Evolutionary conservation across 2,329 filamentous ascomycete species (phyloP), one percentile per base, ranked within the genome.

Genomic region (Fusarium annulatum): DNA sequence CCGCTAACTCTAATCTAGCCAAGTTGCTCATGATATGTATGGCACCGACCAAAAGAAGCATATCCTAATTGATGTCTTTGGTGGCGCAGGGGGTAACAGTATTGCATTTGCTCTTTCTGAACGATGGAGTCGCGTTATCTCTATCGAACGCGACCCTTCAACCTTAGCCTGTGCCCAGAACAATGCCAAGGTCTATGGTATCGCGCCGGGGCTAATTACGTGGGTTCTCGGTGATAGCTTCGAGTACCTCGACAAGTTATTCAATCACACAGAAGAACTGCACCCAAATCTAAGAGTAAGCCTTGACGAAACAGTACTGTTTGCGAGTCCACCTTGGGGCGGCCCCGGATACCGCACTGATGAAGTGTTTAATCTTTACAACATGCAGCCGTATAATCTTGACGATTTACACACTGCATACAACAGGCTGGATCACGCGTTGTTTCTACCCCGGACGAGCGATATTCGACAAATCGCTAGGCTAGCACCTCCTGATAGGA

Each of bases 211-310:
- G 16, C 65, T 90, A 78, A 96, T 99, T 77, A 93, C 91, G 61
- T 99, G 95, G 92, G 88, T 98, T 42, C 86, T 93, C 61, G 95
- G 92, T 8, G 95, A 98, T 83, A 96, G 93, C 80, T 97, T 99
- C 79, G 88, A 93, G 41, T 90, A 91, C 53, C 82, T 97, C 30
- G 82, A 86, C n/a, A 79, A 82, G 34, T 78, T 87, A 11, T 72
- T 82, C 48, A 79, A 83, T 56, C 74, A 76, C 9, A 79, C 85
- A 4, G 77, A 80, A 48, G 70, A 75, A n/a, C 76, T 86, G 7
- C 80, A 84, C 14, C 78, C 81, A 9, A 78, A 82, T 15, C 71
- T 88, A 42, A 81, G 80, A 39, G 75, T 86, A n/a, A 82, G 87
- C 69, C 65, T 83, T 2, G 73, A 79, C 5, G 77, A 79, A 6